Conservation (phyloP, 371 early-diverging fungal species). For the Mortierella sp. region DNA sequence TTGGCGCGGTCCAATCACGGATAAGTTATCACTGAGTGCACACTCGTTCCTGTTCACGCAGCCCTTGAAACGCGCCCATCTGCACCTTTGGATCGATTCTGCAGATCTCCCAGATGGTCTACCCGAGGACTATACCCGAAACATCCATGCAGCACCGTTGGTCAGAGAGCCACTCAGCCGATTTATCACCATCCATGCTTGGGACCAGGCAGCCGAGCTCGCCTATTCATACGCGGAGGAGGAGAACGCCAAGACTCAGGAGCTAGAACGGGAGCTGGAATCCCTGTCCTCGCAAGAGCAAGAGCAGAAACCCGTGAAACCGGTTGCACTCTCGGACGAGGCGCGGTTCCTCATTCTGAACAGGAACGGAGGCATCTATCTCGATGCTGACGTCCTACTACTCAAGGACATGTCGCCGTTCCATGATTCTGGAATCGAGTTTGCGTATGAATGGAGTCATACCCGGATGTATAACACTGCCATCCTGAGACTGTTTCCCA, state of each 20-base stretch:
- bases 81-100: constrained; percentile 52
- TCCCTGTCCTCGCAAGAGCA: background rate
- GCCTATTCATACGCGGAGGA: constrained; percentile 16
- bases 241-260: background rate
- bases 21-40: constrained; percentile 38
- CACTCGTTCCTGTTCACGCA: constrained; percentile 50
- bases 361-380: constrained; percentile 47
- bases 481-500: constrained; percentile 30
- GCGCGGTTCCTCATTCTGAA: constrained; percentile 50
- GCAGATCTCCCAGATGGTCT: constrained; percentile 28
- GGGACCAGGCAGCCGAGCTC: constrained; percentile 44
- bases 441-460: constrained; percentile 54
- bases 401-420: constrained; percentile 49
- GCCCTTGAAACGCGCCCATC: constrained; percentile 30
- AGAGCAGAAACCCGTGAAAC: constrained; percentile 3
- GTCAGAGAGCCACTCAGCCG: constrained; percentile 19
- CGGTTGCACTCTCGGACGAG: constrained; percentile 50
- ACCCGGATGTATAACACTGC: constrained; percentile 52
- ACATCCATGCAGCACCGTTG: constrained; percentile 28
- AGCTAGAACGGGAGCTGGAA: background rate
- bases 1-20: constrained; percentile 50
- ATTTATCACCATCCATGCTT: constrained; percentile 26
- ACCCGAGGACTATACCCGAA: constrained; percentile 38
- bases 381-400: constrained; percentile 52
- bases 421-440: constrained; percentile 36